phyloP scores from a whole-genome alignment of 257 asterid genomes.

The Phtheirospermum japonicum region DNA sequence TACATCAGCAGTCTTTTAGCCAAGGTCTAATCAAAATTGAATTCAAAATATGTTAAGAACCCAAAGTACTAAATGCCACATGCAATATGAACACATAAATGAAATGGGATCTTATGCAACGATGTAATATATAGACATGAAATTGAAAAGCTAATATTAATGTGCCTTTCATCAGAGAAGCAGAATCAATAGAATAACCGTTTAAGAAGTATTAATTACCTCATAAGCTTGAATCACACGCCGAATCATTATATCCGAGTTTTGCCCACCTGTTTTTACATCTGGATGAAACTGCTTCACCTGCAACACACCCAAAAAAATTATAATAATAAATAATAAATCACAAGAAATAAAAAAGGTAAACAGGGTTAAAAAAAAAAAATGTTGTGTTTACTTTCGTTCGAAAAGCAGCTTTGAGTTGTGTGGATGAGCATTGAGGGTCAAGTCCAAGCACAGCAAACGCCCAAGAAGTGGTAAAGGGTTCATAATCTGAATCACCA shows the following conservation, averaged over 20 bases:
- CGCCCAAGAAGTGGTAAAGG: slow-evolving; percentile 51
- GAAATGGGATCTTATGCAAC: neutral
- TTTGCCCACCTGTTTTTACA: slow-evolving; percentile 44
- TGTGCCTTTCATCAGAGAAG: too few species aligned
- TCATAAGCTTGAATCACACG: slow-evolving; percentile 81
- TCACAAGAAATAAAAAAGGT: too few species aligned
- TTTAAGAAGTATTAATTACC: slow-evolving; percentile 34
- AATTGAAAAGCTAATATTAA: too few species aligned
- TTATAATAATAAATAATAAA: too few species aligned
- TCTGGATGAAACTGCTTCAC: slow-evolving; percentile 91
- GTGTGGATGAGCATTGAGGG: slow-evolving; percentile 55
- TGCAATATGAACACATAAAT: too few species aligned
- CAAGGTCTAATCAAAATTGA: too few species aligned
- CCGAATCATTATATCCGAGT: slow-evolving; percentile 73
- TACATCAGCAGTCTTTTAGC: too few species aligned
- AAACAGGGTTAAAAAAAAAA: too few species aligned
- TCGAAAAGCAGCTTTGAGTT: slow-evolving; percentile 86
- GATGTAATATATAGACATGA: neutral
- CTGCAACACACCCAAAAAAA: slow-evolving; percentile 36
- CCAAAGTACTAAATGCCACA: too few species aligned
- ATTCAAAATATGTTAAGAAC: too few species aligned
- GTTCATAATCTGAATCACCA: slow-evolving; percentile 34
- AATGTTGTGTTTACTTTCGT: slow-evolving; percentile 50
- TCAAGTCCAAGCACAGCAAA: slow-evolving; percentile 64
- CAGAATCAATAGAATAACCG: neutral